A percentile compares a stretch with the other conserved stretches of the same genome.
These are phyloP conservation scores for Pichia deserticola DNA, from an alignment of 805 yeast genomes.

Conservation along the genomic window DNA sequence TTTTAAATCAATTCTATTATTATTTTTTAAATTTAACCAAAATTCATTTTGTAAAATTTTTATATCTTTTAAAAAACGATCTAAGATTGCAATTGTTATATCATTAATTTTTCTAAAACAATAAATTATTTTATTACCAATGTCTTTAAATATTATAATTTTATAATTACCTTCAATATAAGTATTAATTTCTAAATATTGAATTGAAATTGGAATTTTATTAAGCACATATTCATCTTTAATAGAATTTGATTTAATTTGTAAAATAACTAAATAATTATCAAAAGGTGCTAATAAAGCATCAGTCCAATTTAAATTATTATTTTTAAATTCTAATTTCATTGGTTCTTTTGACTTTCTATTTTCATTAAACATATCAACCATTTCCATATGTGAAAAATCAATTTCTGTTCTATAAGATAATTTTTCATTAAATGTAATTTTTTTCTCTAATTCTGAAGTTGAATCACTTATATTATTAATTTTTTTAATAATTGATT, in stretches of 20 bases:
- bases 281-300: slow-evolving; percentile 36
- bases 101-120: slow-evolving; percentile 15
- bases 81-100: slow-evolving; percentile 18
- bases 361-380: slow-evolving; percentile 24
- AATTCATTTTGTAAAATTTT: slow-evolving; percentile 14
- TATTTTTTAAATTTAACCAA: slow-evolving; percentile 12
- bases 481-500: slow-evolving; percentile 15
- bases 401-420: slow-evolving; percentile 21
- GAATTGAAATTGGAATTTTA: slow-evolving; percentile 24
- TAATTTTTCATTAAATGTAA: slow-evolving; percentile 24
- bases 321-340: slow-evolving; percentile 14
- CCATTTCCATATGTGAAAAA: slow-evolving; percentile 25
- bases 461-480: slow-evolving; percentile 26
- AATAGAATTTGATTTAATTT: slow-evolving; percentile 10
- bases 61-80: slow-evolving; percentile 20
- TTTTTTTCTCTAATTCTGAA: slow-evolving; percentile 26
- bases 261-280: slow-evolving; percentile 23
- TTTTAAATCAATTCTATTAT: slow-evolving; percentile 7
- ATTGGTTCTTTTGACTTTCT: slow-evolving; percentile 22
- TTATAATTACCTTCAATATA: slow-evolving; percentile 14
- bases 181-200: slow-evolving; percentile 17
- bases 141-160: slow-evolving; percentile 18
- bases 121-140: slow-evolving; percentile 17
- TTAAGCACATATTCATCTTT: slow-evolving; percentile 17
- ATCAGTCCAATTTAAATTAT: slow-evolving; percentile 33